Percentiles rank a stretch among this genome's conserved stretches.
phyloP scores from a whole-genome alignment of 305 asterid species.

The Solanum hybrid region DNA sequence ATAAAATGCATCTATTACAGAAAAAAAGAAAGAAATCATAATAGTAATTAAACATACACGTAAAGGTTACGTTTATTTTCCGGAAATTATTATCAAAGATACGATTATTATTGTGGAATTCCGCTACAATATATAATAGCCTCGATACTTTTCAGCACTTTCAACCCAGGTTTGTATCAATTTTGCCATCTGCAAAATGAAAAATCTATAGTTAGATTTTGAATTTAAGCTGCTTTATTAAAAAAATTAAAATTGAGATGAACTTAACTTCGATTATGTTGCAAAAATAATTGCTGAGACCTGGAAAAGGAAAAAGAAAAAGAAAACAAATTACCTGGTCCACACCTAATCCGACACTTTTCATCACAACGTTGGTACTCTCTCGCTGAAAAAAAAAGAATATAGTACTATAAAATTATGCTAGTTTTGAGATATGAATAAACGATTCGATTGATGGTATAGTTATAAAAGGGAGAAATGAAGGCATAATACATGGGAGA shows the following conservation, averaged over 20 bases:
- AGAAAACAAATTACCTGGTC: slow-evolving; percentile 14
- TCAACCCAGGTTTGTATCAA: background rate
- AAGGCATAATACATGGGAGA: background rate
- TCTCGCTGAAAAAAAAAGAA: slow-evolving; percentile 25
- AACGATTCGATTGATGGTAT: background rate
- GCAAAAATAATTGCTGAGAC: background rate
- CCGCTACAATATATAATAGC: background rate
- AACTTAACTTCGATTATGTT: background rate
- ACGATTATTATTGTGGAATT: background rate
- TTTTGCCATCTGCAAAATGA: background rate
- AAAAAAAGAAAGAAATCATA: no score
- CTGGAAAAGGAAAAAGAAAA: background rate
- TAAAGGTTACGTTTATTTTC: background rate
- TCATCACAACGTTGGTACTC: slow-evolving; percentile 32
- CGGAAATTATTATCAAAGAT: background rate
- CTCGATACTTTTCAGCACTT: background rate
- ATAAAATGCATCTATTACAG: background rate
- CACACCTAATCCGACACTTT: slow-evolving; percentile 53
- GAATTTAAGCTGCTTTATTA: background rate
- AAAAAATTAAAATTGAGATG: background rate
- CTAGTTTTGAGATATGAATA: background rate
- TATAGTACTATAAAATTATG: background rate
- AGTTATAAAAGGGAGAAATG: background rate
- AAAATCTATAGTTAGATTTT: background rate
- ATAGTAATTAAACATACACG: background rate